These are phyloP conservation scores for Coix lacrymajobi DNA, from an alignment of 176 grass and related monocot genomes.

Conservation along the genomic window DNA sequence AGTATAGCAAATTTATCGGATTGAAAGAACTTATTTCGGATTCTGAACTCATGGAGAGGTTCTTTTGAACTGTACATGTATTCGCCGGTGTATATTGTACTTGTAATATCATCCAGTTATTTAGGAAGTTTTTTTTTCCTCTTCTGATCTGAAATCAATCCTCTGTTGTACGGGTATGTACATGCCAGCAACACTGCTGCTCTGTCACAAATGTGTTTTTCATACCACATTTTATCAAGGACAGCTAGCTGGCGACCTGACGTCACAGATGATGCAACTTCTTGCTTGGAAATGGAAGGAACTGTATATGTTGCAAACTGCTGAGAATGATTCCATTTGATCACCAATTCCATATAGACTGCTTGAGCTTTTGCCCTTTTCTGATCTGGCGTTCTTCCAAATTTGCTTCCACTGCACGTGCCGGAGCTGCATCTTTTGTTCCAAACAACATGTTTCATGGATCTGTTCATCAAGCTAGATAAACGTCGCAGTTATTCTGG, in stretches of 20 bases:
- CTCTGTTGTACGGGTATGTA: neutral
- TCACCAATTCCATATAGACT: neutral
- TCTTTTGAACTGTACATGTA: constrained; percentile 44
- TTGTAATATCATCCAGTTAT: constrained; percentile 2
- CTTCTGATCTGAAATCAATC: neutral
- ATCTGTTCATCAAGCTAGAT: neutral
- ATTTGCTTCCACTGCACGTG: neutral
- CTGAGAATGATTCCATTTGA: neutral
- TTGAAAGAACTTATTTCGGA: constrained; percentile 65
- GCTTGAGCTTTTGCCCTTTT: neutral
- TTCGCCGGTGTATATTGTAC: constrained; percentile 23
- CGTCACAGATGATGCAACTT: neutral
- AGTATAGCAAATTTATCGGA: constrained; percentile 75
- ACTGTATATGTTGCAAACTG: neutral
- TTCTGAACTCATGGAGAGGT: constrained; percentile 53
- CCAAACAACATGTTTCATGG: neutral
- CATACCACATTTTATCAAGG: neutral
- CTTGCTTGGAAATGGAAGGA: neutral
- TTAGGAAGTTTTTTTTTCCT: neutral
- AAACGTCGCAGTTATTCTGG: neutral
- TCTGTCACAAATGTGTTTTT: neutral
- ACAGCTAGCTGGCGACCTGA: neutral
- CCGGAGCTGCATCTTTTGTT: neutral
- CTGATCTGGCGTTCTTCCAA: neutral
- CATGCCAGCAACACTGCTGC: neutral